phyloP scores from a whole-genome alignment of 495 filamentous ascomycete genomes.

The Daldinia loculata region DNA sequence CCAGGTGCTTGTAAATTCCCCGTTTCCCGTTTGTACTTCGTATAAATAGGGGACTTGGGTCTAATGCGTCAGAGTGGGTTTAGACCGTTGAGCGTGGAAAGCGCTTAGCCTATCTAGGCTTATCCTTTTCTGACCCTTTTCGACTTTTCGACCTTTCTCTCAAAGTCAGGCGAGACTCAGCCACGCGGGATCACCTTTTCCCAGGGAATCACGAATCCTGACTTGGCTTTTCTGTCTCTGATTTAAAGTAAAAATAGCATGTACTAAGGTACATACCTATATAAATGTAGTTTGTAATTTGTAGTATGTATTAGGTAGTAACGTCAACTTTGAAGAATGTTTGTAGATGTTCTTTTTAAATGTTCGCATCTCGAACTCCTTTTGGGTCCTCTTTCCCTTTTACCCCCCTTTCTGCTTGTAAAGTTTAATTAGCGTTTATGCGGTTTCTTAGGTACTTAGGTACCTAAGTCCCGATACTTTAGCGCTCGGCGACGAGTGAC shows the following conservation, averaged over 20 bases:
- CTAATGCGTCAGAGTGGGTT: constrained; percentile 16
- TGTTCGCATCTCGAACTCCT: constrained; percentile 2
- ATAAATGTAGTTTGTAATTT: not conserved
- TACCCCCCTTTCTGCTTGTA: constrained; percentile 22
- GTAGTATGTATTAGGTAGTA: not conserved
- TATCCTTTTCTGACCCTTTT: constrained; percentile 7
- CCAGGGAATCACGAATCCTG: constrained; percentile 22
- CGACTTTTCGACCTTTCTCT: not conserved
- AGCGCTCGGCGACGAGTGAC: constrained; percentile 23
- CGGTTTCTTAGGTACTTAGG: constrained; percentile 6
- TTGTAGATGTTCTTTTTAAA: constrained; percentile 19
- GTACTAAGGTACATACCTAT: not conserved
- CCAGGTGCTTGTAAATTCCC: not conserved
- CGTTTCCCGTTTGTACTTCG: constrained; percentile 1
- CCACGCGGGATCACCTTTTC: constrained; percentile 36
- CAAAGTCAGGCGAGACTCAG: constrained; percentile 19
- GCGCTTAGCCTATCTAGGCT: constrained; percentile 28
- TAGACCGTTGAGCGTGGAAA: not conserved
- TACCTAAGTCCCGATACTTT: constrained; percentile 3
- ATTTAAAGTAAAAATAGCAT: constrained; percentile 20
- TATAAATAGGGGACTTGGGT: constrained; percentile 25
- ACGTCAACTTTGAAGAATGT: constrained; percentile 20
- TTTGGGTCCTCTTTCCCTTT: constrained; percentile 7
- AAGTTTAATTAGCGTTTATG: constrained; percentile 43
- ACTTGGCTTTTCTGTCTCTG: constrained; percentile 17